These are phyloP conservation scores for Uromyces viciae-fabae DNA, from an alignment of 1,284 basidiomycete species.

Conservation along the genomic window DNA sequence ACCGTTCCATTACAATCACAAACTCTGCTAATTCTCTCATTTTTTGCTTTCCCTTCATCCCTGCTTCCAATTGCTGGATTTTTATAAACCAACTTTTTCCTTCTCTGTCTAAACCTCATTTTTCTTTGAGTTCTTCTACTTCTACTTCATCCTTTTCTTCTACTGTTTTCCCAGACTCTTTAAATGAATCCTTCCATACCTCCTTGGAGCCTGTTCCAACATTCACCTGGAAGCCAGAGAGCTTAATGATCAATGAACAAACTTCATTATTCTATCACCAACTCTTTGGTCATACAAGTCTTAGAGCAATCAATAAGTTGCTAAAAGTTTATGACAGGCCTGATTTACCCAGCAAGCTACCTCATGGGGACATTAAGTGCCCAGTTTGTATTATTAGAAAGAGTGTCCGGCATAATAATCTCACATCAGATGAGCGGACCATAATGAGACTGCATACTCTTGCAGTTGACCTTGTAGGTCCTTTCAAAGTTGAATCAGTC, in stretches of 20 bases:
- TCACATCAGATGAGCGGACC: not conserved
- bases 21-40: not conserved
- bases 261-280: not conserved
- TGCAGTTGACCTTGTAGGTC: not conserved
- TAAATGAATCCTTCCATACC: too few species aligned
- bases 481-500: not conserved
- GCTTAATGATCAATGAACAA: not conserved
- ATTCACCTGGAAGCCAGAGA: too few species aligned
- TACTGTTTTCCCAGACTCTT: too few species aligned
- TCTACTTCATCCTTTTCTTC: too few species aligned
- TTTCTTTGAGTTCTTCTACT: too few species aligned
- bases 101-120: too few species aligned
- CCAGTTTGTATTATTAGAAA: not conserved
- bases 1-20: not conserved
- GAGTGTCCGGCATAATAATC: not conserved
- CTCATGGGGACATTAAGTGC: not conserved
- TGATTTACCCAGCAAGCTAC: not conserved
- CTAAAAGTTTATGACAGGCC: not conserved
- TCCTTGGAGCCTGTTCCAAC: too few species aligned
- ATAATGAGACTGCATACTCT: not conserved
- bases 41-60: not conserved
- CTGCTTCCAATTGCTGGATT: not conserved
- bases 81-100: too few species aligned
- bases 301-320: not conserved
- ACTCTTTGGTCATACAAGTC: not conserved